Base-by-base conservation (phyloP, 805 yeast genomes). In the Tetrapisispora fleetii region DNA sequence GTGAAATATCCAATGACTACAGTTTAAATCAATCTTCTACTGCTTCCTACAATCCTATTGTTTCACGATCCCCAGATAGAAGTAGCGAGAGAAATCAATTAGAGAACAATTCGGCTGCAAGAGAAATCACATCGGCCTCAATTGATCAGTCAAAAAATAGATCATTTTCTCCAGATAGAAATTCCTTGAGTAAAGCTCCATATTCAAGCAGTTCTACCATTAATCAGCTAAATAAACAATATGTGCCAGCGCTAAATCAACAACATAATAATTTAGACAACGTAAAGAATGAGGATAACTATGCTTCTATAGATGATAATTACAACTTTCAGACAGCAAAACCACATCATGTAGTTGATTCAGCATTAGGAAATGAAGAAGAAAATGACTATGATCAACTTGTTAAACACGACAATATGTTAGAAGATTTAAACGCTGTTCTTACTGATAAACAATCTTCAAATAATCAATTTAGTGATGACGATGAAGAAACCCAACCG, bases 381-480 rank as follows among this genome's bases (percentile, higher is more conserved):
- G 33, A 44, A 3, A 27, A 27, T 13, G 21, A 44, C 18, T 44
- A 44, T 37, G 40, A 27, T 3, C 41, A 37, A 18, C 37, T 35
- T 37, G 47, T 39, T 4, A 45, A 38, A 22, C 47, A 45, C 30
- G 55, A 53, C 18, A 48, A 57, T 27, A 46, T 59, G 37, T 40
- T 60, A 21, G 58, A 59, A 22, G 57, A 59, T 37, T 44, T 59
- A 35, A 60, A 60, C 47, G 53, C 60, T 18, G 59, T 54, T n/a
- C 46, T 59, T 10, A 22, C 39, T 17, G 46, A 35, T n/a, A 32
- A 33, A 16, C n/a, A 37, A 22, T n/a, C 16, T 7, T 16, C n/a
- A 7, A 2, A 37, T 13, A 11, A 4, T 22, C 11, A 51, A 16
- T 54, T 58, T 44, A 58, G 58, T 30, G 63, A 60, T 43, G 48